Base-by-base conservation (phyloP, 371 early-diverging fungal species). In the Dichotomocladium elegans region DNA sequence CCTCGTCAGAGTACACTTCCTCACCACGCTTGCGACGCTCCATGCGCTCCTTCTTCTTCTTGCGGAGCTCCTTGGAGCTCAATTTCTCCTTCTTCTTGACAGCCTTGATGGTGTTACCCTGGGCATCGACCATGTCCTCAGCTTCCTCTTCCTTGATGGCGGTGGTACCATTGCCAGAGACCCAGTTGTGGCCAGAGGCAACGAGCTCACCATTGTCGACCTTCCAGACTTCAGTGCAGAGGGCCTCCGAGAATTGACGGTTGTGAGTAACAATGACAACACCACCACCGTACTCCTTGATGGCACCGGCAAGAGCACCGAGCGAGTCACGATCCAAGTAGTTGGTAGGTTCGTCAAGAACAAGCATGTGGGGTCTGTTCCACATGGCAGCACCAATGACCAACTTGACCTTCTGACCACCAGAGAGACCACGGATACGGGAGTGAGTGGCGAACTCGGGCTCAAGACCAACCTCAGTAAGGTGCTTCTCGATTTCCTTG, bases 341-440 rank as follows among this genome's bases (percentile, higher is more conserved):
- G 63, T 89, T 89, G 69, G 91, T 93, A 58, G 93, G 93, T 72
- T 93, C 93, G 71, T 95, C 93, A 55, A 92, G 74, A 61, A 93
- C 91, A 53, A 95, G 67, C 66, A 93, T 85, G 68, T 93, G 92
- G 48, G 93, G 93, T 57, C 81, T 76, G 72, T 84, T 81, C 89
- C 90, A 90, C 85, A 88, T 85, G 47, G 88, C 86, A 55, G 90
- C 90, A 55, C 86, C 92, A 55, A 93, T 80, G 19, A 90, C 91
- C 35, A 95, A 80, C 83, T 90, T 88, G 72, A 90, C 91, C 78
- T 95, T 95, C 66, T 95, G 93, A 51, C 93, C 93, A 68, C 93
- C 93, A 53, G 92, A 91, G 12, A 95, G 81, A 75, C 88, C 90
- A 73, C 81, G 80, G 67, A 92, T 90, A 64, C 85, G 88, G 64